Percentiles rank a stretch among this genome's conserved stretches.
Evolutionary conservation across 345 rosid species (phyloP).

Genomic region (Rhodomyrtus tomentosa): DNA sequence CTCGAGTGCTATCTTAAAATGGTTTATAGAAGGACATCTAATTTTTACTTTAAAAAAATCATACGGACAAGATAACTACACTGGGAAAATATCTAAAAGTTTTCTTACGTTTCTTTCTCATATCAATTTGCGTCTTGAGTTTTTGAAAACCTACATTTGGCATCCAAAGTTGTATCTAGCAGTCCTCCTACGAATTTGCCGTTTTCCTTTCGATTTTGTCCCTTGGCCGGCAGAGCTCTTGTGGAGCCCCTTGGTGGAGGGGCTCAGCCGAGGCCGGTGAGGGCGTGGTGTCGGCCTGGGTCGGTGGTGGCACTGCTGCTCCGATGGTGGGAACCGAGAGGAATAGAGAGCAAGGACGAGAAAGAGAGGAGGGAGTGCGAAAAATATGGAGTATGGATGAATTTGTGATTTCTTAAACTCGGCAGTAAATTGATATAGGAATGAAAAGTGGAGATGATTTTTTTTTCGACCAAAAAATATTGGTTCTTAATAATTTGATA

Average conservation of each 20-base stretch:
- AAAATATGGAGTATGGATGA: neutral
- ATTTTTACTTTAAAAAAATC: no score
- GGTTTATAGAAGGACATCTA: no score
- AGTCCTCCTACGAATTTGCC: neutral
- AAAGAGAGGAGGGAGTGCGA: neutral
- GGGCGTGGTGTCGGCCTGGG: neutral
- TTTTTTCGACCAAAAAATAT: no score
- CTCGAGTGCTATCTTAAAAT: neutral
- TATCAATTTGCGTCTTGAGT: neutral
- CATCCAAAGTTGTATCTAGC: neutral
- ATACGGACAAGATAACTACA: neutral
- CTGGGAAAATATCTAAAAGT: neutral
- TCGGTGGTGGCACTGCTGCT: neutral
- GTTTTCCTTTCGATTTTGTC: neutral
- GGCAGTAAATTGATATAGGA: neutral
- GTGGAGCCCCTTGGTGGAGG: neutral
- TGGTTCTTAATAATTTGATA: neutral
- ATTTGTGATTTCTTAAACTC: neutral
- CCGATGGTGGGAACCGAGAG: neutral
- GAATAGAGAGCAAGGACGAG: neutral
- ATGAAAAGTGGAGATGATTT: neutral
- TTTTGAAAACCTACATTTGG: neutral
- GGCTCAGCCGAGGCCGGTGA: no score
- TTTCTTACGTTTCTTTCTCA: neutral
- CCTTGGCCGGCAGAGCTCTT: neutral